A percentile compares a stretch with the other conserved stretches of the same genome.
These are phyloP conservation scores for Phytophthora ohioensis DNA, from an alignment of 352 stramenopile species.

Conservation along the genomic window DNA sequence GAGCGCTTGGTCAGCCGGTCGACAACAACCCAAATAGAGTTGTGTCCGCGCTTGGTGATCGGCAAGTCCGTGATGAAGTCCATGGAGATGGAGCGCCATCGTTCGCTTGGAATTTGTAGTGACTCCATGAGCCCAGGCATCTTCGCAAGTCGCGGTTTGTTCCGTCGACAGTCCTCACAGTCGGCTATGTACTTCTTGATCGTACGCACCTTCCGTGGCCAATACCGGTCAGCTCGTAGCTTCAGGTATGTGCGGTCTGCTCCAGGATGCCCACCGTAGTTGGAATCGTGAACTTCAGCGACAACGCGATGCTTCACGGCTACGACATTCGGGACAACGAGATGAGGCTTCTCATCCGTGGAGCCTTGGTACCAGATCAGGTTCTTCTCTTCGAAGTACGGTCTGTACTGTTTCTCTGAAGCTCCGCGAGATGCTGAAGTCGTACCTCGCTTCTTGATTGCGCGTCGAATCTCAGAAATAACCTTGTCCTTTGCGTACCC, in stretches of 20 bases:
- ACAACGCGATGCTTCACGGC: no score
- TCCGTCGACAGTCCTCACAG: constrained; percentile 10
- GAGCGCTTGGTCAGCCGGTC: no score
- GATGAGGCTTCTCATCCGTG: no score
- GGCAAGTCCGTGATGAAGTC: no score
- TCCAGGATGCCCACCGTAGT: no score
- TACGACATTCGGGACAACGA: no score
- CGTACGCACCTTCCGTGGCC: background rate
- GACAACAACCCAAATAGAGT: no score
- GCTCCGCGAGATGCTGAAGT: background rate
- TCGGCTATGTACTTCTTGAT: constrained; percentile 14
- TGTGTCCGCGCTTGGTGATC: no score
- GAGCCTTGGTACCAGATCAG: background rate
- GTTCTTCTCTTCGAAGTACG: constrained; percentile 12
- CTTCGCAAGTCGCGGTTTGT: constrained; percentile 14
- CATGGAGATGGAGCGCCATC: background rate
- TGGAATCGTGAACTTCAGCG: no score
- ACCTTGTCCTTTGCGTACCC: constrained; percentile 17
- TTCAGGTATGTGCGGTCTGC: no score
- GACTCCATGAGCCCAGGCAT: constrained; percentile 13
- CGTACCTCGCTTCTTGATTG: background rate
- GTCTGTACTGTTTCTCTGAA: constrained; percentile 8
- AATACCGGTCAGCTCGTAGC: no score
- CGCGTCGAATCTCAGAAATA: constrained; percentile 5
- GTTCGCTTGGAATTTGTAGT: constrained; percentile 7